Base-by-base conservation (phyloP, 73 alveolate species). In the Symbiodinium pilosum region DNA sequence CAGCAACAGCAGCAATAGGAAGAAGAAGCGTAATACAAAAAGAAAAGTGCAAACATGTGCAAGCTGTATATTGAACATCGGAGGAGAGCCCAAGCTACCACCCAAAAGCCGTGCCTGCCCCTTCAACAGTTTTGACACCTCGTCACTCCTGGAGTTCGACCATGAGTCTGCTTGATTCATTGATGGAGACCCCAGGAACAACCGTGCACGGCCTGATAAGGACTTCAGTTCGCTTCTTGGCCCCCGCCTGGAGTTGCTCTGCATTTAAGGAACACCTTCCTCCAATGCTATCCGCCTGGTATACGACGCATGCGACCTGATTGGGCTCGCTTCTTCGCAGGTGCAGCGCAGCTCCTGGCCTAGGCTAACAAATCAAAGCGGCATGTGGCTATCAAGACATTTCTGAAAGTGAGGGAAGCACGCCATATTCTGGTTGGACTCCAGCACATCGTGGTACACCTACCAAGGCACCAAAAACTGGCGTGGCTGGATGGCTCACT, bases 281-380 rank as follows among this genome's bases (percentile, higher is more conserved):
- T 18, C 5, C 34, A 47, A 9, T 24, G 6, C 43, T 34, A 28
- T 41, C 24, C 28, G 93, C 95, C 95, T 89, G 95, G 43, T 52
- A 89, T 16, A 77, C 95, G 44, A 56, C 95, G 71, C 95, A 40
- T 20, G 47, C 87, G 38, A 89, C 95, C 26, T 89, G 95, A 28
- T 84, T 89, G 20, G 87, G 95, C 41, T 89, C 95, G 21, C 95
- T 89, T 83, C 38, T 36, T 39, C 95, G 95, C 28, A 89, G 21
- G 47, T 89, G 95, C 59, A 59, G 59, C 73, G 87, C 87, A 89
- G 26, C 71, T 39, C 95, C 86, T 89, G 32, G 24, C 40, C 43
- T 39, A 36, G 51, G 20, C 5, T 18, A 32, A n/a, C n/a, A n/a
- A n/a, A n/a, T n/a, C n/a, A n/a, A n/a, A n/a, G n/a, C n/a, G n/a